These are phyloP conservation scores for Fusarium irregulare DNA, from an alignment of 2,329 filamentous ascomycete genomes.

Conservation along the genomic window DNA sequence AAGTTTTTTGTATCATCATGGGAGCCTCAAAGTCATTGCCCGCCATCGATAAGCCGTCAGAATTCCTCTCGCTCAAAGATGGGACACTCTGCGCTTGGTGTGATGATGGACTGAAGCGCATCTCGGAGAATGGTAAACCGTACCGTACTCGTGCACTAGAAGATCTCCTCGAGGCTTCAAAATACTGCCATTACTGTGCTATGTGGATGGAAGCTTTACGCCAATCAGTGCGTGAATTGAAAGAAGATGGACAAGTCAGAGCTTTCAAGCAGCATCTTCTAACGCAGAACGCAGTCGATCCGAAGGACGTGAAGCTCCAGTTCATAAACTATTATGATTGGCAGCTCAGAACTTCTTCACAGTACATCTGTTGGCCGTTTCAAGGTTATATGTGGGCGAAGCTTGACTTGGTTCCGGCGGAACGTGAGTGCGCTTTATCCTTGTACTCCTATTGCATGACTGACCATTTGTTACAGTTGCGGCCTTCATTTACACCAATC, in stretches of 20 bases:
- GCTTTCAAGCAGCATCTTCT: background rate
- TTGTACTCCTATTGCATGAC: background rate
- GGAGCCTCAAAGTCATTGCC: background rate
- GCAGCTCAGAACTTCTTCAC: background rate
- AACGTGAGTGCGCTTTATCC: background rate
- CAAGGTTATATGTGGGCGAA: background rate
- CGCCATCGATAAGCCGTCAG: accelerated
- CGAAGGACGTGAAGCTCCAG: background rate
- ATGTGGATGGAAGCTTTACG: background rate
- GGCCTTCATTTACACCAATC: background rate
- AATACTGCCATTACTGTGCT: background rate
- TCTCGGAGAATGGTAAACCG: background rate
- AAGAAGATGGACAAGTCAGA: background rate
- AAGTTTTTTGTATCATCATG: background rate
- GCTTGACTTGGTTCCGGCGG: background rate
- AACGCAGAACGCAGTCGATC: background rate
- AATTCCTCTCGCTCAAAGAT: background rate
- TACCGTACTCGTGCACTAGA: background rate
- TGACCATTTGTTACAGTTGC: background rate
- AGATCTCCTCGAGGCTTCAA: background rate
- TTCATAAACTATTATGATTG: background rate
- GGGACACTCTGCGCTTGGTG: background rate
- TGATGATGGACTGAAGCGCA: background rate
- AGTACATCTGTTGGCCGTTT: background rate
- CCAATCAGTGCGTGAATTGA: background rate